phyloP scores from a whole-genome alignment of 306 rosid species.

The Cucurbita moschata region DNA sequence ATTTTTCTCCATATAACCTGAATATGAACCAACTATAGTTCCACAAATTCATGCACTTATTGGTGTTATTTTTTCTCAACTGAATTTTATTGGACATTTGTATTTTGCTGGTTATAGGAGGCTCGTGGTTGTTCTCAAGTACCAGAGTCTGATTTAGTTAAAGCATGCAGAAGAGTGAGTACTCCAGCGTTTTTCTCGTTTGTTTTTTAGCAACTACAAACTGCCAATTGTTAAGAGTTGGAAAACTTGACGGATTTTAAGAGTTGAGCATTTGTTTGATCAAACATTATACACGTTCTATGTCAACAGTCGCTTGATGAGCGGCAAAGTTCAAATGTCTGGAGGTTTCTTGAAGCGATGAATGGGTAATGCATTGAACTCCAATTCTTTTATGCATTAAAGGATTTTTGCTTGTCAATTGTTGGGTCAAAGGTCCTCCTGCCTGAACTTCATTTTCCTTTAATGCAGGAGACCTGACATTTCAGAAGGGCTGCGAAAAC shows the following conservation, averaged over 20 bases:
- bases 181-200: not conserved
- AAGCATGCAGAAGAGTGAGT: constrained; percentile 87
- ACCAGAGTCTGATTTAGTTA: constrained; percentile 67
- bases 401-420: not conserved
- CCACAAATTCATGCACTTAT: not conserved
- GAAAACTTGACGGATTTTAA: constrained; percentile 2
- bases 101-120: constrained; percentile 37
- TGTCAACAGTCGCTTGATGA: constrained; percentile 62
- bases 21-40: not conserved
- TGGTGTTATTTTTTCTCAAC: not conserved
- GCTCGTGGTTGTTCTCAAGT: constrained; percentile 52
- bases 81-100: constrained; percentile 10
- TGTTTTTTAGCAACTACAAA: not conserved
- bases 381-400: too few relatives aligned
- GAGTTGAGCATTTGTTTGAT: not conserved
- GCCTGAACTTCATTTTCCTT: not conserved
- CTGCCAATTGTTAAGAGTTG: not conserved
- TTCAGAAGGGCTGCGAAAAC: constrained; percentile 53
- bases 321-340: constrained; percentile 68
- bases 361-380: constrained; percentile 36
- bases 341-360: constrained; percentile 91
- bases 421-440: not conserved
- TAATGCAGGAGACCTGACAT: constrained; percentile 66
- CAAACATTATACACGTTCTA: constrained; percentile 8
- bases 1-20: not conserved